Base-by-base conservation (phyloP, 140 eudicot species). In the Cichorium intybus region DNA sequence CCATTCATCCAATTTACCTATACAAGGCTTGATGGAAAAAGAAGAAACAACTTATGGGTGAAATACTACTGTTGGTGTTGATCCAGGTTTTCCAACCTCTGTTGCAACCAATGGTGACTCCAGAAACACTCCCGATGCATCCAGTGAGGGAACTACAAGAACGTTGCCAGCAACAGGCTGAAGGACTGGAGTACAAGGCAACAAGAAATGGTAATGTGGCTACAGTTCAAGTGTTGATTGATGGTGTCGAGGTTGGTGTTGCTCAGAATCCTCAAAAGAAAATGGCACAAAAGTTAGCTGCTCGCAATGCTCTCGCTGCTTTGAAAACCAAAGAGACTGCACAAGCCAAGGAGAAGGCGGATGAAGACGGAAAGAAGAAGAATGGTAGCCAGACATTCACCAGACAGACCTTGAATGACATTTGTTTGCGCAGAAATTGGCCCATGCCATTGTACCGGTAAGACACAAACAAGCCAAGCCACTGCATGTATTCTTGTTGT, bases 111-210 rank as follows among this genome's bases (percentile, higher is more conserved):
- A 86, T 93, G 90, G 99, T 93, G 49, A 93, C 99, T 10, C 99
- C 99, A 24, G 99, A 93, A 76, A 93, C 99, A 9, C 95, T 93
- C 62, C 99, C 99, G 2, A 93, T 93, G 99, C 99, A 93, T 75
- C 99, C 99, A 5, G 97, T 88, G 43, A 66, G 99, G 56, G 99
- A 93, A 80, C 77, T 93, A 69, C 99, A 93, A 72, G 99, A 93
- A 75, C 85, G 99, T 46, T 93, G 99, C 71, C 99, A 93, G 71
- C 99, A 93, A 72, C 97, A 93, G 68, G 99, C 99, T 64, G 97
- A 93, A 84, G 99, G 97, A 20, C 81, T 93, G 59, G 97, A 93
- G 67, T 93, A 93, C 83, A 93, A 93, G 74, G 96, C 97, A 51
- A 79, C 88, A 49, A 81, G 99, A 49, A 76, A 22, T 56, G 99